Base-by-base conservation (phyloP, 164 flowering plant species). In the Vitis rotundifolia region DNA sequence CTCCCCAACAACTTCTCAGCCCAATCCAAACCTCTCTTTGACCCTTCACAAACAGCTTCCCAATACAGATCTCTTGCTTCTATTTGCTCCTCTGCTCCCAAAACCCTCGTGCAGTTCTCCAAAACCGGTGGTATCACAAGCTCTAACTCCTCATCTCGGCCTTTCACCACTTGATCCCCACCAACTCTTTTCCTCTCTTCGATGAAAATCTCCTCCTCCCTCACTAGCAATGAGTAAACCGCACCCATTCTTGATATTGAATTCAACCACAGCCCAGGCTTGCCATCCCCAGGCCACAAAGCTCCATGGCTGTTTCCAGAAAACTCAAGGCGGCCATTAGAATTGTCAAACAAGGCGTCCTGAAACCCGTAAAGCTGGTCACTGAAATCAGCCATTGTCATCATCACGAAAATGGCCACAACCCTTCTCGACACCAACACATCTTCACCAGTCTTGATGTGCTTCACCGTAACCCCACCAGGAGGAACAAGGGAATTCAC, bases 311-410 rank as follows among this genome's bases (percentile, higher is more conserved):
- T 78, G 65, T 86, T 87, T n/a, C 97, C 97, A 8, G 80, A 11
- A 57, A 87, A 94, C 70, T 91, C 85, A 4, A 89, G 81, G 44
- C 84, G 73, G 1, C 97, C 99, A 53, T 94, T 69, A 0, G 61
- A 26, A 60, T 92, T 94, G 0, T 87, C 89, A 66, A 91, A 91
- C 69, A 94, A 55, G 0, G n/a, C 64, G 64, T 94, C 99, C 81
- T 94, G 97, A 64, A 88, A 94, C 0, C 93, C 84, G 49, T 89
- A 92, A 0, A 87, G 63, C 76, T 94, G 95, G 59, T 94, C 97
- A 72, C 99, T 91, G 80, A 89, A 92, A 81, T 94, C 99, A 0
- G 94, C 99, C 69, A 94, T 88, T 1, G 97, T 92, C 97, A 94
- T 88, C 70, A 92, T 7, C 3, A 94, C 67, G 50, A 94, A 94